Percentiles rank a stretch among this genome's conserved stretches.
Conservation (phyloP, 2,329 filamentous ascomycete genomes). For the Epichloe uncinata region DNA sequence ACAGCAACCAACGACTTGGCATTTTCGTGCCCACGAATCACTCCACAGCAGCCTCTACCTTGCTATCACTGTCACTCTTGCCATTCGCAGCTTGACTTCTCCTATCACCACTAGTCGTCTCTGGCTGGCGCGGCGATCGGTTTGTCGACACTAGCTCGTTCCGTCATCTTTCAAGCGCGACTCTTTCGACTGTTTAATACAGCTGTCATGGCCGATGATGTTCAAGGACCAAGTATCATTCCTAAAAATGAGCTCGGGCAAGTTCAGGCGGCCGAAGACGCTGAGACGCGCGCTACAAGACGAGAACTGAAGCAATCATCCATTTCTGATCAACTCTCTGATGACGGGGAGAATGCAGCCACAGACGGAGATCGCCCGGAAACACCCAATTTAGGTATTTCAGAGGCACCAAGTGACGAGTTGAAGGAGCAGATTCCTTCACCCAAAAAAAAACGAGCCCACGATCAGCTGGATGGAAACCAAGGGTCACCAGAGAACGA, state of each 20-base stretch:
- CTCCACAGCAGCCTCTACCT: background rate
- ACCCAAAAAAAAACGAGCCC: slow-evolving; percentile 53
- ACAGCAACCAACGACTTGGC: background rate
- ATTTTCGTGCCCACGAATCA: background rate
- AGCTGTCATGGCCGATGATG: slow-evolving; percentile 30
- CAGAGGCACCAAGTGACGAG: slow-evolving; percentile 22
- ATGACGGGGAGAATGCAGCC: background rate
- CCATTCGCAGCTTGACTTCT: background rate
- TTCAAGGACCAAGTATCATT: slow-evolving; percentile 26
- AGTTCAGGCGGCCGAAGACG: slow-evolving; percentile 38
- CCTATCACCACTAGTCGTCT: background rate
- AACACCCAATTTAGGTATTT: slow-evolving; percentile 23
- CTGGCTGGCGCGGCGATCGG: background rate
- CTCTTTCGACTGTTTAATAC: background rate
- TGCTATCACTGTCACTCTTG: background rate
- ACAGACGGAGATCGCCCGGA: slow-evolving; percentile 14
- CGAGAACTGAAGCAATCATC: slow-evolving; percentile 51
- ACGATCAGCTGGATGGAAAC: slow-evolving; percentile 42
- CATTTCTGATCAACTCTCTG: slow-evolving; percentile 35
- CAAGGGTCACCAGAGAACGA: slow-evolving; percentile 30
- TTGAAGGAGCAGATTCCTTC: slow-evolving; percentile 39
- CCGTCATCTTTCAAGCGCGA: background rate
- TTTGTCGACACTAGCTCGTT: background rate
- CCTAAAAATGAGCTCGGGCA: slow-evolving; percentile 22
- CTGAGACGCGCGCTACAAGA: slow-evolving; percentile 48